phyloP scores from a whole-genome alignment of 2,329 filamentous ascomycete genomes.

The Penicillium sp. region DNA sequence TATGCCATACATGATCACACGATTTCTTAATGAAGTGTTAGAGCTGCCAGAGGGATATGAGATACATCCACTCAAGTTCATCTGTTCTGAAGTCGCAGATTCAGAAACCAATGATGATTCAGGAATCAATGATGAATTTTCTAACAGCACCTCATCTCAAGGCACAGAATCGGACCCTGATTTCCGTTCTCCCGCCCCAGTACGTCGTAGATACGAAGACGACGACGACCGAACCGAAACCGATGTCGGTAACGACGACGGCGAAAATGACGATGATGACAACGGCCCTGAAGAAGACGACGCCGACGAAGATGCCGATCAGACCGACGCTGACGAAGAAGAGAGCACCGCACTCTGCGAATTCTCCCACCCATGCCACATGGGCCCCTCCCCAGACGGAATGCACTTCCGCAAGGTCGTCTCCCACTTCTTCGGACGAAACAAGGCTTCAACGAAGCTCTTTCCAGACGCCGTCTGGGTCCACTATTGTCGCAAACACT shows the following conservation, averaged over 20 bases:
- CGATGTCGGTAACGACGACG: background rate
- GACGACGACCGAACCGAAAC: background rate
- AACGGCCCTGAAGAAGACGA: background rate
- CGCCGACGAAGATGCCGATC: background rate
- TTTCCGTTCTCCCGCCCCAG: background rate
- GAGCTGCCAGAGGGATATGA: background rate
- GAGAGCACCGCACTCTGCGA: slow-evolving; percentile 7
- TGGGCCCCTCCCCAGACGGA: slow-evolving; percentile 24
- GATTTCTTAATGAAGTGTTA: background rate
- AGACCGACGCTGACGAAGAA: background rate
- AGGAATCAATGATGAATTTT: background rate
- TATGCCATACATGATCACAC: background rate
- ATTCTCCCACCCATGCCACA: slow-evolving; percentile 13
- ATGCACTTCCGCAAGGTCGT: slow-evolving; percentile 70
- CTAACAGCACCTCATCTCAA: background rate
- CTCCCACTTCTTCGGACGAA: slow-evolving; percentile 79
- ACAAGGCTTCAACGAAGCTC: slow-evolving; percentile 72
- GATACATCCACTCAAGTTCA: too few relatives aligned
- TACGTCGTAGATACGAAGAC: background rate
- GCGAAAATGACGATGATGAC: background rate
- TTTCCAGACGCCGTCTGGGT: slow-evolving; percentile 73
- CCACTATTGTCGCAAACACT: slow-evolving; percentile 77
- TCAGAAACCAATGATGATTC: background rate
- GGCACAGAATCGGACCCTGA: background rate
- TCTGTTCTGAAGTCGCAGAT: background rate